Percentiles rank a stretch among this genome's conserved stretches.
These are phyloP conservation scores for Salix udensis DNA, from an alignment of 345 rosid genomes.

Conservation along the genomic window DNA sequence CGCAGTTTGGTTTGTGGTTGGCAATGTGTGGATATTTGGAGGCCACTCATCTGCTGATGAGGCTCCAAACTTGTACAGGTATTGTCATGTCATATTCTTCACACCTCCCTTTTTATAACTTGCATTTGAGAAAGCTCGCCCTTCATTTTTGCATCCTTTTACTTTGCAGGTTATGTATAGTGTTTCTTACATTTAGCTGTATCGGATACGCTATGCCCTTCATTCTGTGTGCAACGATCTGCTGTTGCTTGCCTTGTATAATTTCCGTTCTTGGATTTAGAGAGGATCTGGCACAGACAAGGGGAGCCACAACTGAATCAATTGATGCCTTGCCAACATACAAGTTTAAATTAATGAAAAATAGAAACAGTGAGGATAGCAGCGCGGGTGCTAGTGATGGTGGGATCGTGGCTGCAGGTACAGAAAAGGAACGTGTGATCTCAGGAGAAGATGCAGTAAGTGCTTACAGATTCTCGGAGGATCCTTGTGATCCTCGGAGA, in stretches of 20 bases:
- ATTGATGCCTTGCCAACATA: slow-evolving; percentile 81
- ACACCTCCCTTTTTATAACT: not conserved
- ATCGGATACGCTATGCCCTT: slow-evolving; percentile 99
- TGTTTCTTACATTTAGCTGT: slow-evolving; percentile 91
- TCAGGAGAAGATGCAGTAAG: slow-evolving; percentile 96
- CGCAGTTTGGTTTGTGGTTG: slow-evolving; percentile 98
- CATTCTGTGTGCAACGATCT: slow-evolving; percentile 91
- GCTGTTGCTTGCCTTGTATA: slow-evolving; percentile 96
- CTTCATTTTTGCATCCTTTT: not conserved
- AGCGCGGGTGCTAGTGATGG: slow-evolving; percentile 56
- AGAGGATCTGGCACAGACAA: slow-evolving; percentile 79
- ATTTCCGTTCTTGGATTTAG: slow-evolving; percentile 87
- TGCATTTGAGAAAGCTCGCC: slow-evolving; percentile 10
- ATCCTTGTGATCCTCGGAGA: not conserved
- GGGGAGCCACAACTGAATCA: slow-evolving; percentile 92
- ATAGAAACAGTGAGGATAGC: slow-evolving; percentile 45
- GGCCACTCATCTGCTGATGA: slow-evolving; percentile 81
- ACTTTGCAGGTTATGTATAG: slow-evolving; percentile 82
- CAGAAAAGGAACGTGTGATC: slow-evolving; percentile 69
- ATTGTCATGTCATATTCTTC: not conserved
- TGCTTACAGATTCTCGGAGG: not conserved
- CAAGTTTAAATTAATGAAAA: slow-evolving; percentile 79
- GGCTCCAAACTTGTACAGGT: slow-evolving; percentile 99
- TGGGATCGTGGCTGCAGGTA: slow-evolving; percentile 88
- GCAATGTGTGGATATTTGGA: slow-evolving; percentile 98